Conservation (phyloP, 2,329 filamentous ascomycete genomes). For the Dactylellina leptospora region DNA sequence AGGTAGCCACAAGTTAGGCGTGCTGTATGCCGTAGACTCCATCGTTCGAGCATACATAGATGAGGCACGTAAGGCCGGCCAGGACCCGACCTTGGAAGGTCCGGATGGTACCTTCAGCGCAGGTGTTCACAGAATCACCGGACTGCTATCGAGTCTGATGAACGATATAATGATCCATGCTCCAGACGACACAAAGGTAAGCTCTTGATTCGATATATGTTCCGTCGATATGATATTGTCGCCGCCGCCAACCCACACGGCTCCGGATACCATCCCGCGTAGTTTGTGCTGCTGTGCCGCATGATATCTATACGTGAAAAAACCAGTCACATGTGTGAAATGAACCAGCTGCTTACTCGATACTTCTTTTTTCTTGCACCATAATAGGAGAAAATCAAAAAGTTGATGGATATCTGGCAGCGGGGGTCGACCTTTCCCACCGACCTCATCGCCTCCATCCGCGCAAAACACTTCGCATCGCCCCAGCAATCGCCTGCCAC, state of each 20-base stretch:
- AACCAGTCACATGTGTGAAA: too few species aligned
- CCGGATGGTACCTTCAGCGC: conserved; percentile 92
- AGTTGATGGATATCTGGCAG: conserved; percentile 97
- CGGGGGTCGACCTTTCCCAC: conserved; percentile 89
- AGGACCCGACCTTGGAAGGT: conserved; percentile 80
- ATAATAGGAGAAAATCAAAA: conserved; percentile 91
- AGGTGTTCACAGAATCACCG: conserved; percentile 94
- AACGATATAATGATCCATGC: conserved; percentile 90
- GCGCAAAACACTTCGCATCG: conserved; percentile 50
- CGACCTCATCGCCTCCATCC: conserved; percentile 70
- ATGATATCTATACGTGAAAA: too few species aligned
- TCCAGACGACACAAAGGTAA: conserved; percentile 93
- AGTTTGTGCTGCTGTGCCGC: conserved; percentile 52
- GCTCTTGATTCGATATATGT: conserved; percentile 62
- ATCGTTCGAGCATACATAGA: conserved; percentile 99
- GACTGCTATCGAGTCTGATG: conserved; percentile 91
- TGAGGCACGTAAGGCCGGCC: conserved; percentile 85
- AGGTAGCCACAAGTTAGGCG: conserved; percentile 94
- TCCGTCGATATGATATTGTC: too few species aligned
- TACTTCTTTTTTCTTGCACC: conserved; percentile 59
- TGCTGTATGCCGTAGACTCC: conserved; percentile 99
- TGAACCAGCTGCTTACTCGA: conserved; percentile 63
- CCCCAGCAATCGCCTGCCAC: conserved; percentile 31
- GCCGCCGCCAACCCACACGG: too few species aligned
- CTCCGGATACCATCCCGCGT: conserved; percentile 32